A percentile compares a stretch with the other conserved stretches of the same genome.
Conservation (phyloP, 768 basidiomycete genomes). For the Epithele typhae region DNA sequence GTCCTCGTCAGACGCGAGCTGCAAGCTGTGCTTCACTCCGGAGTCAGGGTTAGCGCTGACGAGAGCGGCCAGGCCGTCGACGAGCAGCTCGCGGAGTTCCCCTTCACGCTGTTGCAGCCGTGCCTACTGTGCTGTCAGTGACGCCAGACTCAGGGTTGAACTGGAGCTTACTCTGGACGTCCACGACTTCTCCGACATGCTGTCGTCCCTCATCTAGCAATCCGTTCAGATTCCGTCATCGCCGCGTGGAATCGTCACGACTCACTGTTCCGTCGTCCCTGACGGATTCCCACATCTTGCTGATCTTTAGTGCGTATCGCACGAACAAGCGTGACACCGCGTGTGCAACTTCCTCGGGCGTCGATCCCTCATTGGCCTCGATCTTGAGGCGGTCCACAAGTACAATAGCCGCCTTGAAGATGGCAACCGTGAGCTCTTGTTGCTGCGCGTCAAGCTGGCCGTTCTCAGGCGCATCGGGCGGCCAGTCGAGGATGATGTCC, state of each 20-base stretch:
- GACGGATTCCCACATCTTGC: slow-evolving; percentile 54
- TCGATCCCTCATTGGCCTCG: slow-evolving; percentile 47
- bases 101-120: slow-evolving; percentile 23
- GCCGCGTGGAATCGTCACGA: not conserved
- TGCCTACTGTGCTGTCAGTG: slow-evolving; percentile 6
- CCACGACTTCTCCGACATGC: slow-evolving; percentile 24
- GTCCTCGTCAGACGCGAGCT: slow-evolving; percentile 73
- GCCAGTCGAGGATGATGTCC: slow-evolving; percentile 80
- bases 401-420: slow-evolving; percentile 69
- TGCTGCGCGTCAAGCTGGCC: slow-evolving; percentile 35
- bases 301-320: slow-evolving; percentile 64
- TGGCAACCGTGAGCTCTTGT: slow-evolving; percentile 68
- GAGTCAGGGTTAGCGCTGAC: slow-evolving; percentile 82
- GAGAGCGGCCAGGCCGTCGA: slow-evolving; percentile 76
- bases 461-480: slow-evolving; percentile 41
- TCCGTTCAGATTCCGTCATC: too few relatives aligned
- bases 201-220: slow-evolving; percentile 21
- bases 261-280: slow-evolving; percentile 37
- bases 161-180: slow-evolving; percentile 20
- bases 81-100: slow-evolving; percentile 70
- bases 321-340: slow-evolving; percentile 76
- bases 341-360: slow-evolving; percentile 62
- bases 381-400: slow-evolving; percentile 74
- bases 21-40: slow-evolving; percentile 84
- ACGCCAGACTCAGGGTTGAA: not conserved